Evolutionary conservation across 805 yeast genomes (phyloP), one percentile per base, ranked within the genome.

Genomic region (Metschnikowia sp.): DNA sequence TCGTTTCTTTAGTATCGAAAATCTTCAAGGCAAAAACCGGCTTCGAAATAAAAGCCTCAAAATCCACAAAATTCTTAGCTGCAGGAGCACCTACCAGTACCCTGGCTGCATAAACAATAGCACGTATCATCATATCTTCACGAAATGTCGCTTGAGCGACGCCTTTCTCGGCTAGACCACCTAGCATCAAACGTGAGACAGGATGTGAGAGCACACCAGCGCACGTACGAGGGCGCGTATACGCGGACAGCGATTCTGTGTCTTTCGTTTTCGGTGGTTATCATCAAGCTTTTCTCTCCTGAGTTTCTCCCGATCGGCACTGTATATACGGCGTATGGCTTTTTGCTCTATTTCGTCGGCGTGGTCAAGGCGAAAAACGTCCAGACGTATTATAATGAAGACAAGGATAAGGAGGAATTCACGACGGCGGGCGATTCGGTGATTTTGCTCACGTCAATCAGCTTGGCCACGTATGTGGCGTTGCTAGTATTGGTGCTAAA

Each of bases 151-250:
- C 40, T 44, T 13, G 38, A 46, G 19, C 28, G 55, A 51, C 38
- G 56, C 53, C 32, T 50, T 6, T 67, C 75, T 1, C 42, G 67
- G 18, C 54, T 72, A 10, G 72, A 70, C 39, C 59, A 69, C 12
- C 64, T 75, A 5, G 65, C 76, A 4, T 65, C 63, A 4, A 64
- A 62, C 7, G 70, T 69, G 45, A 73, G 75, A 54, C 62, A 79
- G 26, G 84, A 79, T 52, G 71, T 79, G 3, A 53, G 84, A 55
- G 94, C 92, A 0, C 85, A 84, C 56, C 94, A 87, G 64, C 65
- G 96, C 47, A 87, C 95, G 0, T 87, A 86, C 58, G 94, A 87
- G 59, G 96, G 95, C 0, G 91, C 95, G 1, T 87, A 88, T 59
- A 72, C 84, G 26, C 65, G 96, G 44, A 80, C 91, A 0, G 85